These are phyloP conservation scores for Ascoidea tarda DNA, from an alignment of 805 yeast genomes.

Conservation along the genomic window DNA sequence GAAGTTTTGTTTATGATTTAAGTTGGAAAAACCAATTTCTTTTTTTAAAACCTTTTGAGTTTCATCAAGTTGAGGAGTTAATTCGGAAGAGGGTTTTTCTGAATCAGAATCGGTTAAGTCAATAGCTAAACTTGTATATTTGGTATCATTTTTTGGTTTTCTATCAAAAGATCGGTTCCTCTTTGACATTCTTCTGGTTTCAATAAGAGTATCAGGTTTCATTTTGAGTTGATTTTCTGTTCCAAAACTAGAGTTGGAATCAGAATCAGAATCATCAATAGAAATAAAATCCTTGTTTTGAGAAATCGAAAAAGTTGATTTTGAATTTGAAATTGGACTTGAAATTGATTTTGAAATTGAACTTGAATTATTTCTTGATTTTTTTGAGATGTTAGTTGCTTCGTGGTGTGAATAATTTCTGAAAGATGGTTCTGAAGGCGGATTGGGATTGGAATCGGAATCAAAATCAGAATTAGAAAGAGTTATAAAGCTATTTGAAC, in stretches of 20 bases:
- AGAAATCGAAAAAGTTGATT: neutral
- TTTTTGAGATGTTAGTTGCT: no score
- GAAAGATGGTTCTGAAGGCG: neutral
- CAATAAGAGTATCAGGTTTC: no score
- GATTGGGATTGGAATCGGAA: neutral
- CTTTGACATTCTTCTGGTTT: no score
- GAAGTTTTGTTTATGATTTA: no score
- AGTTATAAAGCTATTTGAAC: no score
- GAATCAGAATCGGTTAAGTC: neutral
- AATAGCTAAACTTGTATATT: neutral
- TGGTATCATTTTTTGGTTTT: neutral
- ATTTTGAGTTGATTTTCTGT: no score
- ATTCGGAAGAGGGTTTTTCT: neutral
- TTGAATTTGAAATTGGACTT: neutral
- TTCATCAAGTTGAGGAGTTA: neutral
- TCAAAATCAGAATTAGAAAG: neutral
- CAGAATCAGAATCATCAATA: neutral
- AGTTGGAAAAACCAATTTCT: no score
- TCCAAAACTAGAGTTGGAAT: no score
- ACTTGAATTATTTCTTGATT: neutral
- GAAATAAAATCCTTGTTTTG: neutral
- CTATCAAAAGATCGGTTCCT: neutral
- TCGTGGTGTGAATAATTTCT: no score
- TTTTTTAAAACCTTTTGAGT: neutral
- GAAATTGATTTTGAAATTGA: neutral